Conservation (phyloP, 2,329 filamentous ascomycete genomes). For the Colletotrichum siamense region DNA sequence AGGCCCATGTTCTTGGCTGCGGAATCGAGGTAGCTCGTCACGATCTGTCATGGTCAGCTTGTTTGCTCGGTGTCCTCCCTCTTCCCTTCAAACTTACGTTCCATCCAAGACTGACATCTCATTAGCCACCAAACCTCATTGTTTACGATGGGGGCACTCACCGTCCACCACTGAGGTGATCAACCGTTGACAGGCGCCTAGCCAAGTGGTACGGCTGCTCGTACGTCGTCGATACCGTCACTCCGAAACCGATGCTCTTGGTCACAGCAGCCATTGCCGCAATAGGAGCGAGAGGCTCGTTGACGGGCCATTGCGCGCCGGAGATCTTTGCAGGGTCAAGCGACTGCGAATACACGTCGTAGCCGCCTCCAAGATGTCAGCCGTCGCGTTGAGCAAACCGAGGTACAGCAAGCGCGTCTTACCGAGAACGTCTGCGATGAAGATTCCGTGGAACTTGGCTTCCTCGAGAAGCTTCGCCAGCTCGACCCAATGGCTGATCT, state of each 20-base stretch:
- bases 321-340: constrained; percentile 65
- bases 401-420: neutral
- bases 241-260: constrained; percentile 71
- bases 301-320: constrained; percentile 74
- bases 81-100: constrained; percentile 43
- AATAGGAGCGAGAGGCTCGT: constrained; percentile 69
- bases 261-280: constrained; percentile 75
- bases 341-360: constrained; percentile 71
- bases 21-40: constrained; percentile 74
- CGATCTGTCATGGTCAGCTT: constrained; percentile 49
- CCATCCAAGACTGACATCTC: constrained; percentile 53
- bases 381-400: neutral
- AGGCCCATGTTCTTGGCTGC: constrained; percentile 70
- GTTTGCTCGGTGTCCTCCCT: too few relatives aligned
- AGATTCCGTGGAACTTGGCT: constrained; percentile 70
- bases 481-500: constrained; percentile 65
- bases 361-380: constrained; percentile 52
- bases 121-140: neutral
- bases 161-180: constrained; percentile 71
- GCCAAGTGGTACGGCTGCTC: constrained; percentile 75
- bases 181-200: constrained; percentile 67
- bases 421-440: constrained; percentile 70
- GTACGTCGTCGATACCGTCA: constrained; percentile 74
- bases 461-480: constrained; percentile 64
- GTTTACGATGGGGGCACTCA: constrained; percentile 28